Conservation (phyloP, 1,284 basidiomycete genomes). For the Somion occarium region DNA sequence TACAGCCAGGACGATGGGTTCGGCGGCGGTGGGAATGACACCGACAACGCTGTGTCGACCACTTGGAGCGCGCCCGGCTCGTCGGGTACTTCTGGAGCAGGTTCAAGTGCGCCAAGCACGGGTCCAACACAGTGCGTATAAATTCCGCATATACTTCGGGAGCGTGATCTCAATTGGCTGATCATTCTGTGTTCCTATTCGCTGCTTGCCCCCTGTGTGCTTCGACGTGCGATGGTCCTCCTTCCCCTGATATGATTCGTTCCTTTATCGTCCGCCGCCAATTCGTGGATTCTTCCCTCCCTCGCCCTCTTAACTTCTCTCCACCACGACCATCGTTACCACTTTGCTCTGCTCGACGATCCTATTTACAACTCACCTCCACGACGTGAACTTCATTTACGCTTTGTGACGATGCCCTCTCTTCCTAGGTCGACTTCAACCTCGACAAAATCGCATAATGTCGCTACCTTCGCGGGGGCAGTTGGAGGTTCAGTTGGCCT, state of each 20-base stretch:
- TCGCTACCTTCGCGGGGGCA: constrained; percentile 49
- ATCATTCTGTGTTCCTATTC: constrained; percentile 23
- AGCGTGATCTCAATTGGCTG: constrained; percentile 23
- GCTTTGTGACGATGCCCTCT: not conserved
- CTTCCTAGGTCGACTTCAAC: constrained; percentile 17
- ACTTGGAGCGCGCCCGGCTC: constrained; percentile 15
- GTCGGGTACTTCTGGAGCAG: constrained; percentile 19
- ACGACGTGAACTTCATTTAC: no score
- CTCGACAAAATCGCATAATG: constrained; percentile 28
- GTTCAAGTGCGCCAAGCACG: constrained; percentile 10
- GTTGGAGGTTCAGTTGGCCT: constrained; percentile 49
- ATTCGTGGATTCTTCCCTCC: constrained; percentile 14
- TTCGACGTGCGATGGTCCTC: constrained; percentile 15
- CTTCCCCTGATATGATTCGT: constrained; percentile 14
- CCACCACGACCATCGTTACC: constrained; percentile 8
- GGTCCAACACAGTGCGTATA: constrained; percentile 26
- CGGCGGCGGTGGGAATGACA: constrained; percentile 9
- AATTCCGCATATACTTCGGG: constrained; percentile 29
- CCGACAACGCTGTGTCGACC: constrained; percentile 13
- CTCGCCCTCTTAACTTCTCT: constrained; percentile 16
- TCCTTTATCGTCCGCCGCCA: constrained; percentile 13
- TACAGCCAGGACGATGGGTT: constrained; percentile 30
- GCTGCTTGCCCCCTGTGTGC: constrained; percentile 11
- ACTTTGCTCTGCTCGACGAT: constrained; percentile 6
- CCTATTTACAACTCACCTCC: not conserved